Evolutionary conservation across 441 rosid genomes (phyloP).

Genomic region (Metrosideros polymorpha): DNA sequence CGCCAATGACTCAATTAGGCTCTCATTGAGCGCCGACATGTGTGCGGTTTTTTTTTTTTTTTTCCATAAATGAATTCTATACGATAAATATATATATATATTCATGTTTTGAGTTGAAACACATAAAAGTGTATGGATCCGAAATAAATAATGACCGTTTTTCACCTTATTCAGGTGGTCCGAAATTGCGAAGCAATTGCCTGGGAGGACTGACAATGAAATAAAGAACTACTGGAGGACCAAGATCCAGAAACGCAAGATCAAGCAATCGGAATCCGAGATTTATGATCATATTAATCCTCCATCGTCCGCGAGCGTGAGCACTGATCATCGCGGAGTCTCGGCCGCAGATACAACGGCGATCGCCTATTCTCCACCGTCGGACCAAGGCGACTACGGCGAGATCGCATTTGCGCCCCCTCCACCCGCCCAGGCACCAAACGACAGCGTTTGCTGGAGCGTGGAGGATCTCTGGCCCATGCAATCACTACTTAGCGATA

Average conservation of each 20-base stretch:
- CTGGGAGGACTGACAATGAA: background rate
- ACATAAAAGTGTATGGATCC: too few species aligned
- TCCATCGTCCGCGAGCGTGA: background rate
- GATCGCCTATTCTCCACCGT: background rate
- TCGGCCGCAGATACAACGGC: background rate
- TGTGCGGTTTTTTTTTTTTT: background rate
- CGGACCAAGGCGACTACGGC: background rate
- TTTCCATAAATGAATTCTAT: background rate
- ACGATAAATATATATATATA: too few species aligned
- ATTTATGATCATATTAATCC: background rate
- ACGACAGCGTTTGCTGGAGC: background rate
- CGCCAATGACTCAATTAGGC: too few species aligned
- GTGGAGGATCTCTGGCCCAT: background rate
- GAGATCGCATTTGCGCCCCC: accelerated
- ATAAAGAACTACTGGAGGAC: background rate
- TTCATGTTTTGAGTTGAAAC: too few species aligned
- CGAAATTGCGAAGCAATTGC: background rate
- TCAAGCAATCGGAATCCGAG: background rate
- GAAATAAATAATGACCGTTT: too few species aligned
- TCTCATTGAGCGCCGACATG: background rate
- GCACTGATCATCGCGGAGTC: background rate
- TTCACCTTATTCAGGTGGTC: background rate
- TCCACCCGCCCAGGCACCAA: background rate
- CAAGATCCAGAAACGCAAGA: background rate
- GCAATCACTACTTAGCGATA: background rate